Evolutionary conservation across 352 stramenopile species (phyloP).

Genomic region (Aphanomyces stellatus): DNA sequence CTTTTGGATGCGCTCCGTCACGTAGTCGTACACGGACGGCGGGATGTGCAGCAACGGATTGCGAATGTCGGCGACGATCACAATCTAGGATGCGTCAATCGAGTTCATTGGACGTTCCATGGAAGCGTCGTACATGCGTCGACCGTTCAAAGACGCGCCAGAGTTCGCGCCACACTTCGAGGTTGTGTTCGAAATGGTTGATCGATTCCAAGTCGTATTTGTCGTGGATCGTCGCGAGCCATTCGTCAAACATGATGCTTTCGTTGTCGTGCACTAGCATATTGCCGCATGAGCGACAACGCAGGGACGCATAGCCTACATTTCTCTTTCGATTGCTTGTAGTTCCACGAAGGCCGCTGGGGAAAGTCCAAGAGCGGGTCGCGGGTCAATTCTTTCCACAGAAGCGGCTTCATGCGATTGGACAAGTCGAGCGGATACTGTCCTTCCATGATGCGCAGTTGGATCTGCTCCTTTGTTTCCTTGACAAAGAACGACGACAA

Average conservation of each 20-base stretch:
- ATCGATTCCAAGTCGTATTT: constrained; percentile 70
- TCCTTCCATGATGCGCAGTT: constrained; percentile 76
- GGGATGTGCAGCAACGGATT: constrained; percentile 36
- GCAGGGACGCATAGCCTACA: constrained; percentile 24
- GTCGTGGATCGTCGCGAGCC: constrained; percentile 77
- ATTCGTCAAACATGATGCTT: constrained; percentile 77
- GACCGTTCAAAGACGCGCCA: constrained; percentile 21
- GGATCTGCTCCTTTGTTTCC: constrained; percentile 79
- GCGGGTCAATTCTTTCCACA: constrained; percentile 45
- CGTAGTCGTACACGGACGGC: constrained; percentile 67
- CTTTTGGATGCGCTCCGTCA: constrained; percentile 64
- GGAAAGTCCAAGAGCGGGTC: constrained; percentile 68
- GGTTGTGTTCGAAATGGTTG: constrained; percentile 24
- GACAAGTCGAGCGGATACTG: constrained; percentile 51
- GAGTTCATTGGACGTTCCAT: no score
- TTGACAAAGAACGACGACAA: constrained; percentile 82
- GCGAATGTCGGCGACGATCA: constrained; percentile 22
- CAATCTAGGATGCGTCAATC: constrained; percentile 17
- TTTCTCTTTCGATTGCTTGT: constrained; percentile 79
- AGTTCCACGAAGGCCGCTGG: constrained; percentile 58
- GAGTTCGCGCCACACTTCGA: constrained; percentile 24
- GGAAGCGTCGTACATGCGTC: constrained; percentile 34
- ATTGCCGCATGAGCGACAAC: not conserved
- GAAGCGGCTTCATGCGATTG: constrained; percentile 43
- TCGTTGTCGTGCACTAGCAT: constrained; percentile 63